A percentile compares a stretch with the other conserved stretches of the same genome.
Evolutionary conservation across 495 filamentous ascomycete species (phyloP).

Genomic region (Hypoxylon lienhwacheense): DNA sequence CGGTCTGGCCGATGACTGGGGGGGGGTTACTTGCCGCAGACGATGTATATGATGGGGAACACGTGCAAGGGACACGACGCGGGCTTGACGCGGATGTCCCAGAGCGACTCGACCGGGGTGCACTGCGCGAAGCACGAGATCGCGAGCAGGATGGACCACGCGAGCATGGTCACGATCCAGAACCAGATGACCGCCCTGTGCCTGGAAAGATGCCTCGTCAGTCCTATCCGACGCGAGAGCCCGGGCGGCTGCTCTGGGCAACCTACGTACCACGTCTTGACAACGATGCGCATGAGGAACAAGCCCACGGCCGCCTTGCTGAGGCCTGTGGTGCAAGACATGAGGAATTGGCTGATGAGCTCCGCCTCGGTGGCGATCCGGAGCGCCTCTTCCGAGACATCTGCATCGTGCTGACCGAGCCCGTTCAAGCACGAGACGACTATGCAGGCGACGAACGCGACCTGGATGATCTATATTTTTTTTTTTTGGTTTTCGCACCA

Average conservation of each 20-base stretch:
- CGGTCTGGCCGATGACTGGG: too few species aligned
- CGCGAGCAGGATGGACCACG: conserved; percentile 7
- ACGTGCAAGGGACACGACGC: conserved; percentile 10
- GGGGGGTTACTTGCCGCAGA: conserved; percentile 24
- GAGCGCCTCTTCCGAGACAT: conserved; percentile 9
- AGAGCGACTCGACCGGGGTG: conserved; percentile 11
- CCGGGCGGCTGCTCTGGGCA: background rate
- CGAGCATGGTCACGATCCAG: conserved; percentile 22
- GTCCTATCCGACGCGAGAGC: background rate
- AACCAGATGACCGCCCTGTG: conserved; percentile 20
- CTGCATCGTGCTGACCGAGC: conserved; percentile 21
- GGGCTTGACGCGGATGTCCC: conserved; percentile 8
- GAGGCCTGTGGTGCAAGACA: conserved; percentile 15
- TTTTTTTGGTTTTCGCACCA: background rate
- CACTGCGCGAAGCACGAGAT: conserved; percentile 22
- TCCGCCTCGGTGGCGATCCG: conserved; percentile 11
- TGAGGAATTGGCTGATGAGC: conserved; percentile 2
- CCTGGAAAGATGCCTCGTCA: background rate
- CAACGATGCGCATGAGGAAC: conserved; percentile 22
- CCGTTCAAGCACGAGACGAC: conserved; percentile 21
- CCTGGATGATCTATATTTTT: conserved; percentile 8
- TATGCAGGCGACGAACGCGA: conserved; percentile 7
- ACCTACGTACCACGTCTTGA: conserved; percentile 8
- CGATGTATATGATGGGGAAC: conserved; percentile 7
- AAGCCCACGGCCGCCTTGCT: conserved; percentile 14